Conservation (phyloP, 2,329 filamentous ascomycete genomes). For the Colletotrichum paranaense region DNA sequence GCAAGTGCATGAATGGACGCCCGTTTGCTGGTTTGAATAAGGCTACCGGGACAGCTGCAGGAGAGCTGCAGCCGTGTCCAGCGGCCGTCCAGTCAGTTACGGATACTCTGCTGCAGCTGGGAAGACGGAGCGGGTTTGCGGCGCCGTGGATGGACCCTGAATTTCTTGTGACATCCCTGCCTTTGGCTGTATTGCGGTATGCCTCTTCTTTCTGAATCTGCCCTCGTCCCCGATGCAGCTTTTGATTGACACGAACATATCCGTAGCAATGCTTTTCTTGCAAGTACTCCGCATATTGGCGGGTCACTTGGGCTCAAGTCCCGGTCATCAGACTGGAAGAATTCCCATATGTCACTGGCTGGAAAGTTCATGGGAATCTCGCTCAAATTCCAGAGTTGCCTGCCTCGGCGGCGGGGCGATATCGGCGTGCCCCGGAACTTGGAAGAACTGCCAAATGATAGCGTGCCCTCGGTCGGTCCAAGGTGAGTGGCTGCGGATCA, state of each 20-base stretch:
- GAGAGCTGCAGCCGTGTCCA: background rate
- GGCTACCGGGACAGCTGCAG: constrained; percentile 8
- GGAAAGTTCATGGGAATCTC: background rate
- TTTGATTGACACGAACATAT: background rate
- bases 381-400: background rate
- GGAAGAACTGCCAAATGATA: background rate
- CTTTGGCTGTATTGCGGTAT: no score
- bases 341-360: background rate
- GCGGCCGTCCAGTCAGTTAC: background rate
- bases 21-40: background rate
- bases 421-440: constrained; percentile 6
- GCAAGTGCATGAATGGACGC: background rate
- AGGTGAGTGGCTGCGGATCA: constrained; percentile 23
- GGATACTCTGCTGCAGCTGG: background rate
- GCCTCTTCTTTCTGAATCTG: background rate
- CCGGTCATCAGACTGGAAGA: background rate
- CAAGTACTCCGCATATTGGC: no score
- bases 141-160: constrained; percentile 31
- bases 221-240: background rate
- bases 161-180: background rate
- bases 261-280: no score
- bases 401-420: constrained; percentile 1
- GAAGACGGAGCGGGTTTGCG: constrained; percentile 20
- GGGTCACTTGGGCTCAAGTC: background rate
- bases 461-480: background rate